Evolutionary conservation across 169 alveolate genomes (phyloP), one percentile per base, ranked within the genome.

Genomic region (Cryptosporidium ryanae): DNA sequence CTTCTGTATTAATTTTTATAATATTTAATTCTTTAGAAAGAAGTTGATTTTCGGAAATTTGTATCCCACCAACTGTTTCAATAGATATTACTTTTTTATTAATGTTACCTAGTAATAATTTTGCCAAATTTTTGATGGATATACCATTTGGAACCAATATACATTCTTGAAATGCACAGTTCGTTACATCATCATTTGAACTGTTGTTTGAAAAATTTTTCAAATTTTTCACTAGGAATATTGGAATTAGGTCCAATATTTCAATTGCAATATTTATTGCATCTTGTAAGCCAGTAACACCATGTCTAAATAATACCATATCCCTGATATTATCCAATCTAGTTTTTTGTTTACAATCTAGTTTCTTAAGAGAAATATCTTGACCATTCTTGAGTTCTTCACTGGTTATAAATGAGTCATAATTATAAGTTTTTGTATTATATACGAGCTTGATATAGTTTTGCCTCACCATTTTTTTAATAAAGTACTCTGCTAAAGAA

Each of bases 301-400:
- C 95, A 82, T 91, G 82, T 54, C 95, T 84, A 71, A 82, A 92
- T 6, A 92, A 70, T 34, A 92, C 94, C 90, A 92, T 68, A 59
- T 92, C 94, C n/a, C 84, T 44, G 25, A 92, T 90, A 67, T 91
- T 91, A 31, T 84, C 90, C 38, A 92, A 82, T 48, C 94, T 52
- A 25, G 61, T 48, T 7, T 81, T 64, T 54, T 84, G 81, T 76
- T 92, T 92, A 21, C 82, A 91, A 54, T 92, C 95, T 34, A 91
- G 54, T 21, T 66, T 90, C 67, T 92, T 92, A 49, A 92, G 91
- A 23, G 8, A 3, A 10, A 32, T 12, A 48, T 49, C 13, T 2
- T 25, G 43, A 43, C 82, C 57, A 32, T 29, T 49, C 21, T 84
- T 81, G 7, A 31, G 44, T 46, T 83, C 92, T 31, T 82, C 90